phyloP scores from a whole-genome alignment of 306 rosid species.

The Mimosa pudica region DNA sequence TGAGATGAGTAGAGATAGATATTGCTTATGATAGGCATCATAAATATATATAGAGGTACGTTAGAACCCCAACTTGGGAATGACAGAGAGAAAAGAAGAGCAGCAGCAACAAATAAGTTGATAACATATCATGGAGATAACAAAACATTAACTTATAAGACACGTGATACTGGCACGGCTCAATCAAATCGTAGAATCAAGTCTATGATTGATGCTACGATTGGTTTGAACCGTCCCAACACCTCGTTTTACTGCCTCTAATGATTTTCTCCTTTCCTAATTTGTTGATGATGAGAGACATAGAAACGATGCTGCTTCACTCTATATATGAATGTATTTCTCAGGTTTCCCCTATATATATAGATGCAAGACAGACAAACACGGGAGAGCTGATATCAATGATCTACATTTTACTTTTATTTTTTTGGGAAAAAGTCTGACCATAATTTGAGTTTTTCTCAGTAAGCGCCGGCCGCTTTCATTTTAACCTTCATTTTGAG shows the following conservation, averaged over 20 bases:
- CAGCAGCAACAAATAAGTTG: not conserved
- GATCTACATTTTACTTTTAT: not conserved
- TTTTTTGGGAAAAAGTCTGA: not conserved
- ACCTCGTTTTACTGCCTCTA: slow-evolving; percentile 32
- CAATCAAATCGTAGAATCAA: slow-evolving; percentile 43
- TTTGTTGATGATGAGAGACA: not conserved
- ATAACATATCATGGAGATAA: not conserved
- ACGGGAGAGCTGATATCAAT: not conserved
- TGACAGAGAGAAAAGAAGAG: too few relatives aligned
- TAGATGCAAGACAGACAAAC: not conserved
- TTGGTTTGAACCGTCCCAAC: slow-evolving; percentile 57
- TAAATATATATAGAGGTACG: too few relatives aligned
- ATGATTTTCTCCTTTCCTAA: not conserved
- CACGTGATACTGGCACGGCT: slow-evolving; percentile 61
- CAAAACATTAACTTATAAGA: not conserved
- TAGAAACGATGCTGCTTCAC: not conserved
- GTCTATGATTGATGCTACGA: slow-evolving; percentile 12
- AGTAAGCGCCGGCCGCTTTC: too few relatives aligned
- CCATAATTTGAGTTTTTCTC: not conserved
- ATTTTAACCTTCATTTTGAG: too few relatives aligned
- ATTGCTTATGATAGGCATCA: too few relatives aligned
- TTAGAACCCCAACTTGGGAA: too few relatives aligned
- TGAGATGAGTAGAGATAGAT: too few relatives aligned
- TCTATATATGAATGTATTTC: not conserved
- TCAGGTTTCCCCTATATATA: not conserved